Conservation (phyloP, 2,329 filamentous ascomycete genomes). For the Mycogone perniciosa region DNA sequence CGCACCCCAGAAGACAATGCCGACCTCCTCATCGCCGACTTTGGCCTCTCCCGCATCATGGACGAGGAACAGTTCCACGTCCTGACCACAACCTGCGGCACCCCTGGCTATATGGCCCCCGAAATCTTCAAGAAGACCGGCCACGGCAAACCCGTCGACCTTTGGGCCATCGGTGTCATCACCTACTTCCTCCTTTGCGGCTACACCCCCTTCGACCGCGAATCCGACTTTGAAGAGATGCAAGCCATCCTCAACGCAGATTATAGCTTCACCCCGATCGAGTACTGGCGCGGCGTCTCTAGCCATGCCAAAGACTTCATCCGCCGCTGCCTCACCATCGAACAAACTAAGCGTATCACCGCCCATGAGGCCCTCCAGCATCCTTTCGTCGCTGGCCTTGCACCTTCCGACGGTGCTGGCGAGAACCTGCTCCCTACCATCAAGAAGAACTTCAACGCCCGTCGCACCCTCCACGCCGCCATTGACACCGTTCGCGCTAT, state of each 20-base stretch:
- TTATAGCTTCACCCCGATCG: constrained; percentile 87
- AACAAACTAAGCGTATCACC: constrained; percentile 81
- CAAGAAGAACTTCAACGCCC: constrained; percentile 69
- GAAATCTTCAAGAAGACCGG: constrained; percentile 99
- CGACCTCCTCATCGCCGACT: constrained; percentile 93
- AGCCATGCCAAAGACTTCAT: constrained; percentile 86
- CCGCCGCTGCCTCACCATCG: constrained; percentile 81
- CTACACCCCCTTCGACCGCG: constrained; percentile 96
- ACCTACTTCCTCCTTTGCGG: constrained; percentile 98
- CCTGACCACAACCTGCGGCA: constrained; percentile 93
- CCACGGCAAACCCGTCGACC: constrained; percentile 94
- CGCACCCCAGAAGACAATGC: constrained; percentile 96
- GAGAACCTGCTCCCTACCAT: constrained; percentile 61
- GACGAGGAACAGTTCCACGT: constrained; percentile 98
- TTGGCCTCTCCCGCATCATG: constrained; percentile 94
- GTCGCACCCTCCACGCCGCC: constrained; percentile 61
- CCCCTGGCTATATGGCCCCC: constrained; percentile 97
- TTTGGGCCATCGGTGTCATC: constrained; percentile 98
- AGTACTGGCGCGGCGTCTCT: constrained; percentile 96
- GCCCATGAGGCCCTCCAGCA: constrained; percentile 71
- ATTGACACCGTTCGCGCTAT: constrained; percentile 67
- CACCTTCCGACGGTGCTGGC: constrained; percentile 41
- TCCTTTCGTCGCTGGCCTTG: constrained; percentile 54
- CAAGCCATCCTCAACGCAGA: constrained; percentile 95
- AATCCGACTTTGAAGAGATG: constrained; percentile 98